These are phyloP conservation scores for Cornus florida DNA, from an alignment of 148 eudicot species.

Conservation along the genomic window DNA sequence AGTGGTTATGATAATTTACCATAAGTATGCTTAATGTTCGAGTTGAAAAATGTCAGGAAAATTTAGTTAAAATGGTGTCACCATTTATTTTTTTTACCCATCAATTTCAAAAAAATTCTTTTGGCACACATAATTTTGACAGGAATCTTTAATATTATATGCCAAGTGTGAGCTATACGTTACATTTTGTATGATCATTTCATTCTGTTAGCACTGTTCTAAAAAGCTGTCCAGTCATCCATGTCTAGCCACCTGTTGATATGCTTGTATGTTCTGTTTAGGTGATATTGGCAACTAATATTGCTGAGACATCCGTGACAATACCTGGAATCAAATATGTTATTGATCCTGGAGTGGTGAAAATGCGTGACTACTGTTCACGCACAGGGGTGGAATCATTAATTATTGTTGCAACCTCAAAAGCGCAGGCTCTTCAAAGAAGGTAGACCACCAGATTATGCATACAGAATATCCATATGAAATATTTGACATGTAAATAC, in stretches of 20 bases:
- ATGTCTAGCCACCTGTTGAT: conserved; percentile 10
- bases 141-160: background rate
- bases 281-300: conserved; percentile 96
- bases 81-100: background rate
- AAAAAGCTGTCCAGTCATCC: background rate
- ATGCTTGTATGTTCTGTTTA: conserved; percentile 24
- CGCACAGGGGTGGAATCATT: conserved; percentile 79
- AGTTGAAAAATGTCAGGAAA: no score
- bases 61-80: background rate
- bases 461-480: background rate
- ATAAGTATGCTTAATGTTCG: no score
- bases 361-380: conserved; percentile 76
- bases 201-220: background rate
- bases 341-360: conserved; percentile 95
- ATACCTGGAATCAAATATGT: conserved; percentile 98
- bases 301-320: conserved; percentile 97
- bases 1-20: no score
- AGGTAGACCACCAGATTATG: conserved; percentile 48
- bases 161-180: background rate
- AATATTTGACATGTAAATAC: background rate
- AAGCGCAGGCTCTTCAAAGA: conserved; percentile 96
- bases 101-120: no score
- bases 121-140: background rate
- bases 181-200: background rate
- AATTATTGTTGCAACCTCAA: conserved; percentile 76